Conservation (phyloP, 345 rosid species). For the Jatropha curcas region DNA sequence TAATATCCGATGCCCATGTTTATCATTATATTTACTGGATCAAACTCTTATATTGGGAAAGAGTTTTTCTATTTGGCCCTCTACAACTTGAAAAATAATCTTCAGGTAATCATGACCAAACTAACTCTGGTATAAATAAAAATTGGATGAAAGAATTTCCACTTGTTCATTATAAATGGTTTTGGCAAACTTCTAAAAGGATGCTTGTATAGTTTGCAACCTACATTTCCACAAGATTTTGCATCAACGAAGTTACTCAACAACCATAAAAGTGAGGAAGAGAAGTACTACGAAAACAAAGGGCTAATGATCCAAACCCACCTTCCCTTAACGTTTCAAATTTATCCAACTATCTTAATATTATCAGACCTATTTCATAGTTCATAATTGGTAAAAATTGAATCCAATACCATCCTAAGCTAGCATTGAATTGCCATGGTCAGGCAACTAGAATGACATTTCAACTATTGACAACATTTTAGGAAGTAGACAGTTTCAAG, state of each 20-base stretch:
- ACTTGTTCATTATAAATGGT: background rate
- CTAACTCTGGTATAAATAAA: background rate
- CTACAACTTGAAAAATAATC: constrained; percentile 1
- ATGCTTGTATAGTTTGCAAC: background rate
- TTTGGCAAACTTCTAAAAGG: background rate
- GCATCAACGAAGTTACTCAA: background rate
- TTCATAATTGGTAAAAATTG: background rate
- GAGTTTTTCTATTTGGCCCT: background rate
- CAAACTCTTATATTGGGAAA: background rate
- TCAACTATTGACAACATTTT: background rate
- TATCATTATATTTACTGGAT: background rate
- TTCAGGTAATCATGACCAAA: background rate
- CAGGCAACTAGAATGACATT: background rate
- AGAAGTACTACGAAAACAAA: background rate
- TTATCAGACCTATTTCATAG: background rate
- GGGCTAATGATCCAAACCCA: background rate
- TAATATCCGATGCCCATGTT: background rate
- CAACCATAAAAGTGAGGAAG: background rate
- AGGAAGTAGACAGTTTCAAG: background rate
- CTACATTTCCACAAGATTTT: background rate
- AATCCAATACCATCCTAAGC: background rate
- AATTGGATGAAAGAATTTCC: constrained; percentile 5
- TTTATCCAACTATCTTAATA: no score
- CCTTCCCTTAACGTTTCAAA: background rate
- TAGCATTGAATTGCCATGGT: background rate